A percentile compares a stretch with the other conserved stretches of the same genome.
Conservation (phyloP, 345 rosid genomes). For the Linum usitatissimum region DNA sequence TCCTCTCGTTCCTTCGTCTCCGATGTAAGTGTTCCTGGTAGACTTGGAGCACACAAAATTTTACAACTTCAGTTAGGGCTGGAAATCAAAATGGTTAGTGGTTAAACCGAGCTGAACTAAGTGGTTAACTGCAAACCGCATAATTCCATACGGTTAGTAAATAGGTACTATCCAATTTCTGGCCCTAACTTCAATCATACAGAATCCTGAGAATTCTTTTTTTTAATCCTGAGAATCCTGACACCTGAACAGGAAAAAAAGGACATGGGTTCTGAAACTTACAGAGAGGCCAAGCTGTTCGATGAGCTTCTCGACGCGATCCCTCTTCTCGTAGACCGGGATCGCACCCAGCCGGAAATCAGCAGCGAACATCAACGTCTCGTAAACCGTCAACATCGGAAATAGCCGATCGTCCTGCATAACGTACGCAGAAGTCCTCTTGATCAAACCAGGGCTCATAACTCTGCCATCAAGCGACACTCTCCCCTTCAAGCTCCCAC, state of each 20-base stretch:
- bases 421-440: constrained; percentile 57
- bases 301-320: constrained; percentile 40
- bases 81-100: too few species aligned
- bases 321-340: constrained; percentile 31
- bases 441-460: constrained; percentile 40
- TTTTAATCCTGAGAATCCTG: too few species aligned
- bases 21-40: constrained; percentile 20
- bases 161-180: too few species aligned
- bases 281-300: constrained; percentile 10
- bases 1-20: constrained; percentile 19
- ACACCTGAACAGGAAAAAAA: too few species aligned
- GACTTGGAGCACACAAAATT: constrained; percentile 6
- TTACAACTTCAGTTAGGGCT: too few species aligned
- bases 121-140: too few species aligned
- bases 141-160: too few species aligned
- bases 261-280: not conserved
- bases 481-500: constrained; percentile 49
- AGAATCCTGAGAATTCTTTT: too few species aligned
- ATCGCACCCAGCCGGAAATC: constrained; percentile 48
- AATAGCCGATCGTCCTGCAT: constrained; percentile 64
- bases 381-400: constrained; percentile 64
- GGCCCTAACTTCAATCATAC: too few species aligned
- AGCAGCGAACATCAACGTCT: constrained; percentile 58
- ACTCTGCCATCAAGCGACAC: constrained; percentile 42
- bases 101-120: too few species aligned